These are phyloP conservation scores for Colletotrichum australisinense DNA, from an alignment of 2,329 filamentous ascomycete species.

Conservation along the genomic window DNA sequence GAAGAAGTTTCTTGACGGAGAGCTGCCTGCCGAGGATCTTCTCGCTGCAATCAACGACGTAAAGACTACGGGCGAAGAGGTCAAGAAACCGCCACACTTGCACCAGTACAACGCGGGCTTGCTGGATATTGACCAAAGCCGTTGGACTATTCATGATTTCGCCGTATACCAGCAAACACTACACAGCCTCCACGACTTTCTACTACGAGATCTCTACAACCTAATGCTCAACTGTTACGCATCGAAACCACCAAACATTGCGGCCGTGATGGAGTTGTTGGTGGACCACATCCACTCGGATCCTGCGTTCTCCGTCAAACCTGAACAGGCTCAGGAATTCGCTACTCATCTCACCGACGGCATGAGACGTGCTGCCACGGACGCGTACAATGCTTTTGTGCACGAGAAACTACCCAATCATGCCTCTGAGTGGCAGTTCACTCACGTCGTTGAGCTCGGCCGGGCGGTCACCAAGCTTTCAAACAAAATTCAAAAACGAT, in stretches of 20 bases:
- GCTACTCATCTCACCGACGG: slow-evolving; percentile 77
- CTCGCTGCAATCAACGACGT: slow-evolving; percentile 86
- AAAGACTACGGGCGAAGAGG: slow-evolving; percentile 76
- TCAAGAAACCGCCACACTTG: slow-evolving; percentile 71
- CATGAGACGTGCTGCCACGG: slow-evolving; percentile 78
- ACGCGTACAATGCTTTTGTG: slow-evolving; percentile 84
- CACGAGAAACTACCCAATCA: slow-evolving; percentile 83
- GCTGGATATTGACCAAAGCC: slow-evolving; percentile 66
- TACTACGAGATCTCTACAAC: slow-evolving; percentile 89
- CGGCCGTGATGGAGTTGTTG: slow-evolving; percentile 82
- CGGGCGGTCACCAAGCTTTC: slow-evolving; percentile 87
- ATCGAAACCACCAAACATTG: slow-evolving; percentile 84
- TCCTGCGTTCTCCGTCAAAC: slow-evolving; percentile 76
- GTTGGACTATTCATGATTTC: slow-evolving; percentile 78
- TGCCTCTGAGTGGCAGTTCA: slow-evolving; percentile 89
- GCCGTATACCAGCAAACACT: slow-evolving; percentile 81
- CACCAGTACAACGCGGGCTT: slow-evolving; percentile 63
- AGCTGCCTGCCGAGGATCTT: slow-evolving; percentile 83
- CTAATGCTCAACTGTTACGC: slow-evolving; percentile 91
- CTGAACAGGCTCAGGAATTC: slow-evolving; percentile 79
- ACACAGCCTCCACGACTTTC: slow-evolving; percentile 79
- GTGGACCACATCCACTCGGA: slow-evolving; percentile 86
- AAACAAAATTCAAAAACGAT: slow-evolving; percentile 92
- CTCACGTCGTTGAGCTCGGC: slow-evolving; percentile 88
- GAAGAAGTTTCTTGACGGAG: slow-evolving; percentile 86